Evolutionary conservation across 257 asterid genomes (phyloP), one percentile per base, ranked within the genome.

Genomic region (Solanum medicagineum): DNA sequence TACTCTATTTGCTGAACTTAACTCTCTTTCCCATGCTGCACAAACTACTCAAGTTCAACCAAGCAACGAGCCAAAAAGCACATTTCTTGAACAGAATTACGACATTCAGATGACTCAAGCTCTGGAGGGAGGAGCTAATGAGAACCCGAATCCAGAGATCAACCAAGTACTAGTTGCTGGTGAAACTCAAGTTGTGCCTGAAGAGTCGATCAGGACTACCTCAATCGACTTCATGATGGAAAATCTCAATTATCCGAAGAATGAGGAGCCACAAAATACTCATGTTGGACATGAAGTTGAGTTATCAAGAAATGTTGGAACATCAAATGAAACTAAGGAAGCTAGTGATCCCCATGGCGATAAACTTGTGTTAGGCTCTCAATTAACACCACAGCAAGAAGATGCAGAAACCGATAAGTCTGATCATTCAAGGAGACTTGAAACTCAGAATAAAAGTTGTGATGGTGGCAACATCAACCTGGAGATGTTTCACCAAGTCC

Each of bases 161-260:
- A 91, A 92, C 77, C 93, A 80, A 71, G 89, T 89, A 2, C 54
- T 90, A 42, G 91, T 87, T 10, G 71, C 87, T 1, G 90, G 92
- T 15, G 91, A 89, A 80, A 90, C 91, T 53, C 93, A 91, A 47
- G 44, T 82, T 84, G 90, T 87, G 40, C 89, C 91, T 11, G 87
- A 86, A 2, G 92, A 90, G 10, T 80, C 87, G 3, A 85, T 82
- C 2, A 84, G 80, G 3, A 89, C 89, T 81, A 89, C 89, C 56
- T 87, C 91, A 8, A 29, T 86, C 69, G 93, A 89, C 32, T 88
- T 91, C 65, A 60, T 80, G 84, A 83, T 85, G 87, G 91, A 85
- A 14, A 91, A 84, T 81, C 73, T 85, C 11, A 84, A 51, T 75
- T 80, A 87, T 47, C 80, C 85, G 0, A 88, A 85, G 45, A 59